These are phyloP conservation scores for Debaryomyces nepalensis DNA, from an alignment of 1,139 yeast species.

Conservation along the genomic window DNA sequence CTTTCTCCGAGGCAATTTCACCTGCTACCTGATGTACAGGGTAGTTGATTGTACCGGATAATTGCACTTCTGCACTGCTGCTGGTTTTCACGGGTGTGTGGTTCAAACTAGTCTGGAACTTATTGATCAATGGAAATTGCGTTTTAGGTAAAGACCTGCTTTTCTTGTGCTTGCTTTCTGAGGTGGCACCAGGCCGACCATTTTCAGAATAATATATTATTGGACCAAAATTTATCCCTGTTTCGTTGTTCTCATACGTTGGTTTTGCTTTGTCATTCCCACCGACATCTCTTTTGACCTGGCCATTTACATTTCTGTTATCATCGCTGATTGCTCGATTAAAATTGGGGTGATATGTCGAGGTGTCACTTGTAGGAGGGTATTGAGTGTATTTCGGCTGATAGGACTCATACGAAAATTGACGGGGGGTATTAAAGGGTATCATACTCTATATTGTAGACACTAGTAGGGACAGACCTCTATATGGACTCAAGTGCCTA, in stretches of 20 bases:
- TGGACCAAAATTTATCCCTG: conserved; percentile 6
- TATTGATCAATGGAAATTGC: conserved; percentile 13
- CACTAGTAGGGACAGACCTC: background rate
- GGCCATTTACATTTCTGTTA: background rate
- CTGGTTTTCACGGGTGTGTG: conserved; percentile 4
- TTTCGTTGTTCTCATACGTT: background rate
- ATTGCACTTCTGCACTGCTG: background rate
- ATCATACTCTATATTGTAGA: background rate
- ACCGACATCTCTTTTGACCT: background rate
- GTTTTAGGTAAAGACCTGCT: conserved; percentile 17
- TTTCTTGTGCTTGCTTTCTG: conserved; percentile 14
- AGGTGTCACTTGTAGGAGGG: background rate
- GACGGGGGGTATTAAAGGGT: conserved; percentile 9
- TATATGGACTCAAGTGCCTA: background rate
- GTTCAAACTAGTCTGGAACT: conserved; percentile 14
- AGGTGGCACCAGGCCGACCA: background rate
- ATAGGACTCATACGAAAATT: conserved; percentile 6
- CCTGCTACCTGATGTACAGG: conserved; percentile 27
- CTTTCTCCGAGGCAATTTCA: conserved; percentile 30
- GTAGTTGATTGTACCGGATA: conserved; percentile 23
- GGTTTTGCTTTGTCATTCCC: background rate
- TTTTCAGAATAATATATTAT: conserved; percentile 4
- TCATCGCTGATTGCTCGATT: background rate
- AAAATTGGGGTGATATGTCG: background rate
- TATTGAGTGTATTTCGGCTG: conserved; percentile 2